Evolutionary conservation across 176 grass and related monocot genomes (phyloP).

Genomic region (Carex littledalei): DNA sequence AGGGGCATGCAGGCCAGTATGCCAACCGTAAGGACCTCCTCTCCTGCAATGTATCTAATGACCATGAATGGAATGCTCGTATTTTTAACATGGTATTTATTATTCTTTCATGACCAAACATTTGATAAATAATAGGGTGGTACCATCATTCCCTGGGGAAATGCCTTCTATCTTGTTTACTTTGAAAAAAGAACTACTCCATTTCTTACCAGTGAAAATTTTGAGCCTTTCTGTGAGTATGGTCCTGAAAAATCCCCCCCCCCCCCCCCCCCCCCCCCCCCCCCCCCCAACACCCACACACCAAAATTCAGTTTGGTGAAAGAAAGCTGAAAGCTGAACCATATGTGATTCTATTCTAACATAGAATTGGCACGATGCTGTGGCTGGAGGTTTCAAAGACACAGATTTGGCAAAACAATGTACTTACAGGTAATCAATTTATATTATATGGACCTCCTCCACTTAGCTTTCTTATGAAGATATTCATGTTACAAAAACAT

Average conservation of each 20-base stretch:
- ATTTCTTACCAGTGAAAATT: not conserved
- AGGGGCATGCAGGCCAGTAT: conserved; percentile 32
- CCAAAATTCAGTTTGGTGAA: not conserved
- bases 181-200: not conserved
- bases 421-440: conserved; percentile 33
- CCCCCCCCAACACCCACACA: not conserved
- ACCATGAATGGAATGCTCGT: conserved; percentile 48
- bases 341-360: not conserved
- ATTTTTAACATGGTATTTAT: conserved; percentile 33
- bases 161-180: not conserved
- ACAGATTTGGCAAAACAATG: conserved; percentile 54
- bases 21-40: conserved; percentile 6
- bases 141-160: not conserved
- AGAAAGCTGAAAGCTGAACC: conserved; percentile 6
- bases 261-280: not conserved
- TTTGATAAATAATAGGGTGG: not conserved
- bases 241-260: not conserved
- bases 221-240: not conserved
- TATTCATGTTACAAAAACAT: not conserved
- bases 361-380: conserved; percentile 38
- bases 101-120: conserved; percentile 8
- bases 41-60: conserved; percentile 34
- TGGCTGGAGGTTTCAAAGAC: conserved; percentile 27
- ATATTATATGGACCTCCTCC: not conserved
- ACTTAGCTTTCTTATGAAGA: not conserved